These are phyloP conservation scores for Lipomyces orientalis DNA, from an alignment of 805 yeast genomes.

Conservation along the genomic window DNA sequence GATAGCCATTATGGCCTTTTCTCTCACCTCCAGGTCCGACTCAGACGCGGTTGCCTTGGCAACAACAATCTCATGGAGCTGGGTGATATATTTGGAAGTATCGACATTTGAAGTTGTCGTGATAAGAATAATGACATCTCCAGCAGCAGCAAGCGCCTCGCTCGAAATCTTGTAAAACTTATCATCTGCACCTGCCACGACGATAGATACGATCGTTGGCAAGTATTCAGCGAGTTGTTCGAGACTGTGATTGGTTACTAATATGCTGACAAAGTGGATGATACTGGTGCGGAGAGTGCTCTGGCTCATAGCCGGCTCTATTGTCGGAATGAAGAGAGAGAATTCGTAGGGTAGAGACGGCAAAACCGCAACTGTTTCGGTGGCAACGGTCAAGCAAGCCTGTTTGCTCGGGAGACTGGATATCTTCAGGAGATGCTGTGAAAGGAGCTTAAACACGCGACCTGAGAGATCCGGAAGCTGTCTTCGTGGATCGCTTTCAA, in stretches of 20 bases:
- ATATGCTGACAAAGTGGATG: constrained; percentile 19
- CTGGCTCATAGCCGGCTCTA: constrained; percentile 22
- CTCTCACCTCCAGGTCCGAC: constrained; percentile 49
- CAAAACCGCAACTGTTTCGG: constrained; percentile 23
- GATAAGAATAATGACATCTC: constrained; percentile 36
- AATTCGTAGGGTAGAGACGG: constrained; percentile 19
- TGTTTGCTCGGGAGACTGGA: constrained; percentile 30
- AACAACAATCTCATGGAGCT: constrained; percentile 45
- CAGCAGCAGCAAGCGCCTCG: constrained; percentile 47
- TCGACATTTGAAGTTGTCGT: constrained; percentile 14
- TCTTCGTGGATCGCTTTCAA: constrained; percentile 24
- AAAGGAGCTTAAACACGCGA: constrained; percentile 30
- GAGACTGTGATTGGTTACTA: constrained; percentile 13
- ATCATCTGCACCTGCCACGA: constrained; percentile 46
- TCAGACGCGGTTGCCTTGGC: constrained; percentile 47
- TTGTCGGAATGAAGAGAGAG: constrained; percentile 22
- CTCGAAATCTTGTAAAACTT: constrained; percentile 47
- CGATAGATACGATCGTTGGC: constrained; percentile 40
- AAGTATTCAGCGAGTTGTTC: constrained; percentile 21
- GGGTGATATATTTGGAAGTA: constrained; percentile 19
- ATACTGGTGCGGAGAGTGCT: constrained; percentile 23
- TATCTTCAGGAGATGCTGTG: constrained; percentile 28
- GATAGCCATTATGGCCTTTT: constrained; percentile 46
- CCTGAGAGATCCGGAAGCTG: constrained; percentile 23
- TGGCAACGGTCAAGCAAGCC: constrained; percentile 31